Evolutionary conservation across 768 basidiomycete species (phyloP), one percentile per base, ranked within the genome.

Genomic region (Calocybe cyanea): DNA sequence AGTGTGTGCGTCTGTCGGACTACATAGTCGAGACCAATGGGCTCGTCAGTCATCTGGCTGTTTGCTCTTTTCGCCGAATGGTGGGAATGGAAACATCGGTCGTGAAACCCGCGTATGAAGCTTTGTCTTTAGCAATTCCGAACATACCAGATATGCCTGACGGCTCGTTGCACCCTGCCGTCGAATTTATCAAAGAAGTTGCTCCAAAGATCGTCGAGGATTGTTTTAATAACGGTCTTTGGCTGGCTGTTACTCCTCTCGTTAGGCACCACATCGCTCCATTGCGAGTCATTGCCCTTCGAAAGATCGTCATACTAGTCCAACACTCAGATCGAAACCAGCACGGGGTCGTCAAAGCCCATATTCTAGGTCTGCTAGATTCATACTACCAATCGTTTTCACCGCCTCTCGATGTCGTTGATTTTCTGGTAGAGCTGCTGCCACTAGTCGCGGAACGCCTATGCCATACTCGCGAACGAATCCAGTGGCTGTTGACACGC

Each of bases 221-320:
- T 43, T 56, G 55, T 43, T 56, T 51, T 20, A 50, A 51, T 25
- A 56, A 56, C 30, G 42, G 43, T 19, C 41, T 51, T 13, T 56
- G 53, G 53, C 17, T 35, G 9, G 18, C 45, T 17, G 31, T 56
- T 23, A 21, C 45, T 30, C 53, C 55, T 13, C 55, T 56, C 21
- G 55, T 49, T 17, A 48, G n/a, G 13, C 52, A 56, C 39, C 47
- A 40, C 23, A 51, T 51, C 18, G 32, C 23, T 20, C 38, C 43
- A 20, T 51, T 56, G 34, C 53, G 55, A 38, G 24, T 40, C 40
- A 44, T 43, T 35, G 46, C 34, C 14, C 40, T 56, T 30, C 36
- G 34, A 5, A 51, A 56, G 39, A 54, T 56, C 32, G 46, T 49
- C 25, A 17, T 46, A 9, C 49, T 55, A 43, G 49, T 46, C 15